phyloP scores from a whole-genome alignment of 225 moss, liverwort and hornwort species.

The Physcomitrium patens region DNA sequence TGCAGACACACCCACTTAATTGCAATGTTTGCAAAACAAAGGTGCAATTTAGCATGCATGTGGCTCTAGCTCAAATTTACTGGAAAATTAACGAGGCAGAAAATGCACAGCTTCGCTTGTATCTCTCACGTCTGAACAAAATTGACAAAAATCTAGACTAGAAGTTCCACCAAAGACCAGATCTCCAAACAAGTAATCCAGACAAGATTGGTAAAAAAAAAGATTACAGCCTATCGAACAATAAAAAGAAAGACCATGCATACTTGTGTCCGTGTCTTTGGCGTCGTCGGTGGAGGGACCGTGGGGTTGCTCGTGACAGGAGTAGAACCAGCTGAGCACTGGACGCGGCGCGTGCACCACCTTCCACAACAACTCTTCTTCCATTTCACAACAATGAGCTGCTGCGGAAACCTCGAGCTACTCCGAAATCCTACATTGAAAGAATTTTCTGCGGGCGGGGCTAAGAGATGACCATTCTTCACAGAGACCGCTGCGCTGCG shows the following conservation, averaged over 20 bases:
- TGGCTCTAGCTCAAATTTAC: no score
- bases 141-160: no score
- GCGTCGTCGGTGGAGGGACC: conserved; percentile 23
- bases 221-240: not conserved
- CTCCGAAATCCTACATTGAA: not conserved
- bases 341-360: not conserved
- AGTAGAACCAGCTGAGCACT: conserved; percentile 29
- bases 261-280: conserved; percentile 56
- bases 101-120: no score
- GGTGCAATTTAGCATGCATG: no score
- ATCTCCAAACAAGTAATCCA: not conserved
- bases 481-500: conserved; percentile 21
- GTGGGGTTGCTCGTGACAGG: conserved; percentile 35
- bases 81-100: no score
- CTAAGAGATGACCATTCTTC: not conserved
- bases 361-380: not conserved
- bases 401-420: conserved; percentile 7
- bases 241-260: not conserved
- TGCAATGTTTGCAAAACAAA: no score
- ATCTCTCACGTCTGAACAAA: no score
- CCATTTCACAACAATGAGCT: conserved; percentile 21
- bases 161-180: no score
- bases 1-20: no score
- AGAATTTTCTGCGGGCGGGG: conserved; percentile 2
- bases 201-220: not conserved